phyloP scores from a whole-genome alignment of 2,329 filamentous ascomycete species.

The Zymoseptoria passerinii region DNA sequence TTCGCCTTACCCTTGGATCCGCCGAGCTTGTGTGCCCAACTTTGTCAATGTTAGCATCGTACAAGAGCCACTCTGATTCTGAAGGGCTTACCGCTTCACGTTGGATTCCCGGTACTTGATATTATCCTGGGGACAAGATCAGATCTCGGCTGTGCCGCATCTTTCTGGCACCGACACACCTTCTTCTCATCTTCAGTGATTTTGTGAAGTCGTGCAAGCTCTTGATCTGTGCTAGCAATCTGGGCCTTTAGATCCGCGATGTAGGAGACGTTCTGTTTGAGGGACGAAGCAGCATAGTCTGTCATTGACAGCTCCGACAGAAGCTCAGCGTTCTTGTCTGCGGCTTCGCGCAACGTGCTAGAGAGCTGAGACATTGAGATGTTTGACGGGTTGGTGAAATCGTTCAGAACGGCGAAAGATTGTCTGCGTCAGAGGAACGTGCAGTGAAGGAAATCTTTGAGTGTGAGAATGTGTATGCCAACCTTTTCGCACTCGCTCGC shows the following conservation, averaged over 20 bases:
- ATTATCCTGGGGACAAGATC: constrained; percentile 32
- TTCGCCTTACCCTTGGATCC: constrained; percentile 40
- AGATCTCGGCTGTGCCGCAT: background rate
- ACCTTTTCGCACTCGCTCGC: background rate
- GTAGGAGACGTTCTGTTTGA: constrained; percentile 40
- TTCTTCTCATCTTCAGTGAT: constrained; percentile 42
- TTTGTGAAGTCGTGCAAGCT: constrained; percentile 34
- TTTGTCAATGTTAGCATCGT: background rate
- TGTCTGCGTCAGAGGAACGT: no score
- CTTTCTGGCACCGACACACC: background rate
- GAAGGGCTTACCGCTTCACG: constrained; percentile 34
- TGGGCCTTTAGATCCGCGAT: constrained; percentile 41
- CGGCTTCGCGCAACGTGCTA: constrained; percentile 12
- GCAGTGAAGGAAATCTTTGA: background rate
- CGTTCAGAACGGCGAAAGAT: no score
- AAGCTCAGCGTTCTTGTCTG: constrained; percentile 30
- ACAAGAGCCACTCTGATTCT: background rate
- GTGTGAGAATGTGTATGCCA: background rate
- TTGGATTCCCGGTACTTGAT: constrained; percentile 47
- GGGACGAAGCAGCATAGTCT: constrained; percentile 41
- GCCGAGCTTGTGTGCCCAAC: constrained; percentile 43
- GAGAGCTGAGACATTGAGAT: constrained; percentile 13
- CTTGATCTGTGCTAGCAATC: constrained; percentile 31
- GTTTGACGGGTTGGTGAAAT: no score
- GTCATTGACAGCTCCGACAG: constrained; percentile 42